These are phyloP conservation scores for Arachnopeziza araneosa DNA, from an alignment of 2,329 filamentous ascomycete species.

Conservation along the genomic window DNA sequence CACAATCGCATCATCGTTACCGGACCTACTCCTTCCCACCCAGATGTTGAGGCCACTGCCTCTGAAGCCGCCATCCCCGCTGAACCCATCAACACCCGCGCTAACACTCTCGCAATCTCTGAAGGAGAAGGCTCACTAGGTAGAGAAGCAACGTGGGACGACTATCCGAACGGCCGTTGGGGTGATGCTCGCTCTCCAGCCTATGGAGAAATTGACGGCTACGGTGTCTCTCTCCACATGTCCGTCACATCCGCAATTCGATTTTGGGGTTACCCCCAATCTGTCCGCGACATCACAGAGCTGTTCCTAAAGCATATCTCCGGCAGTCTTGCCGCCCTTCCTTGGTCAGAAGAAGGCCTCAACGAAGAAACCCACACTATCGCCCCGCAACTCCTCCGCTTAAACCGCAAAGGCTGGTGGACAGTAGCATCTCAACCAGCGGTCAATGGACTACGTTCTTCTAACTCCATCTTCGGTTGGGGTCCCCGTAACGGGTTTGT, in stretches of 20 bases:
- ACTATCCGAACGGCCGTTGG: slow-evolving; percentile 95
- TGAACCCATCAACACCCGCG: slow-evolving; percentile 68
- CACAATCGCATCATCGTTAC: slow-evolving; percentile 84
- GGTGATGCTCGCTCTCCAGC: slow-evolving; percentile 89
- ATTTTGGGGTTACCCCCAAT: slow-evolving; percentile 77
- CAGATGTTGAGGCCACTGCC: slow-evolving; percentile 66
- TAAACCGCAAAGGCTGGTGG: slow-evolving; percentile 89
- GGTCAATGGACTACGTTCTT: slow-evolving; percentile 77
- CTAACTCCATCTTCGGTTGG: slow-evolving; percentile 82
- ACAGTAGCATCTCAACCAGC: slow-evolving; percentile 93
- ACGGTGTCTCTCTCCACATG: slow-evolving; percentile 92
- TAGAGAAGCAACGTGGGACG: slow-evolving; percentile 96
- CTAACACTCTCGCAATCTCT: slow-evolving; percentile 85
- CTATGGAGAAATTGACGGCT: slow-evolving; percentile 96
- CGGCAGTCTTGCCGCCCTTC: slow-evolving; percentile 74
- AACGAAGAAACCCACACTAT: slow-evolving; percentile 81
- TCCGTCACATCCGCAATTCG: slow-evolving; percentile 75
- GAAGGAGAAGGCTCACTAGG: slow-evolving; percentile 88
- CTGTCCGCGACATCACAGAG: slow-evolving; percentile 64
- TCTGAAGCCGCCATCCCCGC: slow-evolving; percentile 72
- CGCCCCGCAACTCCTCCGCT: slow-evolving; percentile 62
- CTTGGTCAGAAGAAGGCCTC: slow-evolving; percentile 89
- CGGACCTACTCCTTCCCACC: slow-evolving; percentile 51
- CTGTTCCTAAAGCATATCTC: slow-evolving; percentile 78
- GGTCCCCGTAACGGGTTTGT: slow-evolving; percentile 88